A percentile compares a stretch with the other conserved stretches of the same genome.
These are phyloP conservation scores for Emydomyces testavorans DNA, from an alignment of 2,329 filamentous ascomycete species.

Conservation along the genomic window DNA sequence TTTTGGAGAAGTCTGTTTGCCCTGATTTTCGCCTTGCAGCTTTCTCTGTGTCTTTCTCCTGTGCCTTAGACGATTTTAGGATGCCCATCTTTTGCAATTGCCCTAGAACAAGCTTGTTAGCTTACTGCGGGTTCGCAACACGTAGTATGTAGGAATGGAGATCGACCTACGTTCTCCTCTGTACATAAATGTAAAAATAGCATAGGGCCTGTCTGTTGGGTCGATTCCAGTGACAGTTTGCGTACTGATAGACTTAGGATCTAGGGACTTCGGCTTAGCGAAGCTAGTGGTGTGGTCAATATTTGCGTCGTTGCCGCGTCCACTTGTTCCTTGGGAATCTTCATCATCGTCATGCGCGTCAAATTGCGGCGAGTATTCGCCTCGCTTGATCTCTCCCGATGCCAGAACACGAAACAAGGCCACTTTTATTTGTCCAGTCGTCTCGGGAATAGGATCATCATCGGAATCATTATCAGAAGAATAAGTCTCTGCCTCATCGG, in stretches of 20 bases:
- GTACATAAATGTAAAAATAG: conserved; percentile 95
- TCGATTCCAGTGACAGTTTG: conserved; percentile 99
- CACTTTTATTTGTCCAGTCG: conserved; percentile 95
- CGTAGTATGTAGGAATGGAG: neutral
- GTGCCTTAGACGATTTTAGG: conserved; percentile 54
- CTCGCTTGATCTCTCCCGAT: conserved; percentile 92
- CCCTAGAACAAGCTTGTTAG: conserved; percentile 41
- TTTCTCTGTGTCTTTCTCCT: conserved; percentile 48
- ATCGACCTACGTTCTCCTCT: conserved; percentile 71
- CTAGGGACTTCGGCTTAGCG: conserved; percentile 87
- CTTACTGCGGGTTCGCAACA: neutral
- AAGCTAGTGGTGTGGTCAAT: conserved; percentile 97
- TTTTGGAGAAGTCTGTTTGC: conserved; percentile 71
- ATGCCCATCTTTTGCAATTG: conserved; percentile 97
- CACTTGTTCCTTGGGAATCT: conserved; percentile 39
- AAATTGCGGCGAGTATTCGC: conserved; percentile 95
- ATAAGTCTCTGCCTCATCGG: conserved; percentile 56
- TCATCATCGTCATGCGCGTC: conserved; percentile 94
- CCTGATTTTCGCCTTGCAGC: conserved; percentile 67
- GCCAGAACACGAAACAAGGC: conserved; percentile 91
- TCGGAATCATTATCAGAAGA: conserved; percentile 58
- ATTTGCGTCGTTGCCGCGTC: conserved; percentile 56
- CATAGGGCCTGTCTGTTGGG: conserved; percentile 89
- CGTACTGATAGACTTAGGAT: conserved; percentile 94
- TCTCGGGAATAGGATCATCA: conserved; percentile 75